These are phyloP conservation scores for Leucogyrophana mollusca DNA, from an alignment of 768 basidiomycete genomes.

Conservation along the genomic window DNA sequence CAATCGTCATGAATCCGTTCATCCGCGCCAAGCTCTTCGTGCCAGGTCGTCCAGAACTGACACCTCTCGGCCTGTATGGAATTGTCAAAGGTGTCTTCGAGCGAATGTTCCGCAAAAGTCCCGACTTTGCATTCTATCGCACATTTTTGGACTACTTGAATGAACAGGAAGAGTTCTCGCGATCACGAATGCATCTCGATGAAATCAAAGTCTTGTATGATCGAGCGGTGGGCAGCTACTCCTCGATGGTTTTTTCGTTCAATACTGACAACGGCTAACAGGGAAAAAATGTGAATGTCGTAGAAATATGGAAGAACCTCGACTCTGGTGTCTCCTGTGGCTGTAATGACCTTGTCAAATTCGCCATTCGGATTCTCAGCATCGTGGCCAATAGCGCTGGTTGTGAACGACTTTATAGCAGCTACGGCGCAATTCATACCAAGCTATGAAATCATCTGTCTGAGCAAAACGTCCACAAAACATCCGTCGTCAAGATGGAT, in stretches of 20 bases:
- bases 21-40: constrained; percentile 1
- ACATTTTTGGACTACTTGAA: constrained; percentile 9
- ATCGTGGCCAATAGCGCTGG: constrained; percentile 29
- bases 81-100: constrained; percentile 10
- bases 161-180: constrained; percentile 2
- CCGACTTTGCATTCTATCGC: background rate
- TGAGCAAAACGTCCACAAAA: constrained; percentile 19
- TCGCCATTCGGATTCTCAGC: constrained; percentile 22
- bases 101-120: constrained; percentile 4
- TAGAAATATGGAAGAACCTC: constrained; percentile 17
- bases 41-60: too few species aligned
- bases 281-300: constrained; percentile 8
- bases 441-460: constrained; percentile 18
- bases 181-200: constrained; percentile 6
- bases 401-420: constrained; percentile 29
- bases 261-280: background rate
- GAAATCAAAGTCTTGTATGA: background rate
- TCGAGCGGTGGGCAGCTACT: too few species aligned
- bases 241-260: too few species aligned
- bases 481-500: constrained; percentile 17
- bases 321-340: constrained; percentile 10
- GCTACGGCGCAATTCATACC: constrained; percentile 23
- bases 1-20: constrained; percentile 17
- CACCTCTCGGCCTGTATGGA: too few species aligned
- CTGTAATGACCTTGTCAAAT: constrained; percentile 17